These are phyloP conservation scores for Trichosporon sp. DNA, from an alignment of 1,284 basidiomycete genomes.

Conservation along the genomic window DNA sequence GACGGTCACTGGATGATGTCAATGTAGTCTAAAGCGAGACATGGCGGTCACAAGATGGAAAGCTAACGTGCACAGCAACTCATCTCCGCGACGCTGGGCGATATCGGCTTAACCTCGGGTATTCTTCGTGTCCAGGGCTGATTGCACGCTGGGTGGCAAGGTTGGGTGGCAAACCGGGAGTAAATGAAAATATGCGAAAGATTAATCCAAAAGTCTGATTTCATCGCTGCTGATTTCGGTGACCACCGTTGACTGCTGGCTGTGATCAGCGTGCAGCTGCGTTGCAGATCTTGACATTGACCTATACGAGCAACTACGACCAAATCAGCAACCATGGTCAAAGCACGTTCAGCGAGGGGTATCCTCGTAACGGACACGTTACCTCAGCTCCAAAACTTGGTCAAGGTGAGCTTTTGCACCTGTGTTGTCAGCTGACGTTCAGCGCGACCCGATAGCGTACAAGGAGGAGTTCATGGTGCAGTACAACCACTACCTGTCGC, in stretches of 20 bases:
- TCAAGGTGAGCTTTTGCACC: conserved; percentile 57
- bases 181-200: background rate
- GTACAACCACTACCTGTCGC: conserved; percentile 92
- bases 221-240: background rate
- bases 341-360: conserved; percentile 40
- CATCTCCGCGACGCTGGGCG: no score
- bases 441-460: conserved; percentile 80
- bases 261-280: background rate
- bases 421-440: conserved; percentile 36
- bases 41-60: background rate
- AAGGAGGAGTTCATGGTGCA: conserved; percentile 97
- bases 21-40: background rate
- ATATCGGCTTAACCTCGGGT: background rate
- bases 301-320: background rate
- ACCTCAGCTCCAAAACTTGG: conserved; percentile 81
- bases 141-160: background rate
- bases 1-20: no score
- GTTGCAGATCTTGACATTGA: background rate
- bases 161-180: conserved; percentile 8
- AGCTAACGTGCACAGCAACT: no score
- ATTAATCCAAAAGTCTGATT: conserved; percentile 5
- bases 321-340: conserved; percentile 32
- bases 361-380: conserved; percentile 54
- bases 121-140: background rate
- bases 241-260: background rate